Percentiles rank a stretch among this genome's conserved stretches.
Conservation (phyloP, 768 basidiomycete species). For the Rhizopogon vulgaris region DNA sequence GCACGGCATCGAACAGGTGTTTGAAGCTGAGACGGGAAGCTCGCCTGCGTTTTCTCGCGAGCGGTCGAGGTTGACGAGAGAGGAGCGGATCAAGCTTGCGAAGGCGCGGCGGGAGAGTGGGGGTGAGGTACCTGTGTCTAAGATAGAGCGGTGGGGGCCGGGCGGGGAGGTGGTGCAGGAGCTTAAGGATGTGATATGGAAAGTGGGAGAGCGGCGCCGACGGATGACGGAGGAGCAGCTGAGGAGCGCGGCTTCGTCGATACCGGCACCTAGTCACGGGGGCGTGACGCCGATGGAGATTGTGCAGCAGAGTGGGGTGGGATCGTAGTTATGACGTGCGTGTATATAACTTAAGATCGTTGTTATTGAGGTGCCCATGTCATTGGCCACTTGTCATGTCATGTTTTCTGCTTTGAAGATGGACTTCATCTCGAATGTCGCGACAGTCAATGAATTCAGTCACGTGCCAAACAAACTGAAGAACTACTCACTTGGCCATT, state of each 20-base stretch:
- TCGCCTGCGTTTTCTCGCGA: conserved; percentile 41
- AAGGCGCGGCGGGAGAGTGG: conserved; percentile 49
- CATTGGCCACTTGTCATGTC: no score
- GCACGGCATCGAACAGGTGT: conserved; percentile 77
- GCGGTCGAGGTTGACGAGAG: conserved; percentile 61
- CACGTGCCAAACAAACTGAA: no score
- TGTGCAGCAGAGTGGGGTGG: conserved; percentile 24
- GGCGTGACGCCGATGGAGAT: conserved; percentile 30
- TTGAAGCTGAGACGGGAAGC: conserved; percentile 52
- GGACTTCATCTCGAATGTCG: no score
- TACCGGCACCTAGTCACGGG: conserved; percentile 3
- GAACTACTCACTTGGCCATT: no score
- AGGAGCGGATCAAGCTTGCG: conserved; percentile 63
- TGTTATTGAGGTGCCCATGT: background rate
- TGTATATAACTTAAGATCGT: background rate
- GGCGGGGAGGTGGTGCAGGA: conserved; percentile 79
- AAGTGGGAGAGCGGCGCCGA: conserved; percentile 67
- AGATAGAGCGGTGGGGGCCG: conserved; percentile 57
- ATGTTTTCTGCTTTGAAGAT: no score
- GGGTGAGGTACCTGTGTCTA: conserved; percentile 16
- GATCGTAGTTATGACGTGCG: background rate
- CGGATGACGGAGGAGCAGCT: conserved; percentile 33
- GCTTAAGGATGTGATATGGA: conserved; percentile 83
- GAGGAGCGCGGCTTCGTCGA: conserved; percentile 4
- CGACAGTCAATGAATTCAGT: no score